Evolutionary conservation across 2,329 filamentous ascomycete species (phyloP).

Genomic region (Epichloe hybrida): DNA sequence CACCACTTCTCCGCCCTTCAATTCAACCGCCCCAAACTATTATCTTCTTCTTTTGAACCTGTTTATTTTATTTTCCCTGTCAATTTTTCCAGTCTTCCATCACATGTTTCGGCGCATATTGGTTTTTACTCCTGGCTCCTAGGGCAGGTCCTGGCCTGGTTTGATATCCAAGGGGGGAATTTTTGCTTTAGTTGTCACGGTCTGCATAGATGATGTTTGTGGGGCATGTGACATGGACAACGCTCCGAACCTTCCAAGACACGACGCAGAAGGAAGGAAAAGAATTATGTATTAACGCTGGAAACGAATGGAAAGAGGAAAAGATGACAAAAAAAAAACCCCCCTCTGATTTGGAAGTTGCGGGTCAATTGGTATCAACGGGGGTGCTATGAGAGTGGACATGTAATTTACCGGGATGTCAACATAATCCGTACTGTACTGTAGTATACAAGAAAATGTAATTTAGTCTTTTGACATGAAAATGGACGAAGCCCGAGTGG

Average conservation of each 20-base stretch:
- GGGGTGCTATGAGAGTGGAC: background rate
- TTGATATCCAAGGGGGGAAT: conserved; percentile 5
- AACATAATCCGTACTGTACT: conserved; percentile 3
- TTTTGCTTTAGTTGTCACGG: background rate
- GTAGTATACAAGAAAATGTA: conserved; percentile 4
- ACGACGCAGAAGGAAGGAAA: background rate
- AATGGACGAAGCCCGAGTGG: too few species aligned
- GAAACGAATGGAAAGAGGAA: background rate
- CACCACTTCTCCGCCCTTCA: background rate
- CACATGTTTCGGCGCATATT: conserved; percentile 4
- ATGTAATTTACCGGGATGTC: conserved; percentile 3
- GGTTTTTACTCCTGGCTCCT: background rate
- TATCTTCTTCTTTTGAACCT: background rate
- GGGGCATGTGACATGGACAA: background rate
- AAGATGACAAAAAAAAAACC: background rate
- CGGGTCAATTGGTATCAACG: background rate
- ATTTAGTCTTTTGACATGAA: background rate
- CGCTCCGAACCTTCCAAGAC: background rate
- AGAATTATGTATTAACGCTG: background rate
- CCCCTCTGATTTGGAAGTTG: background rate
- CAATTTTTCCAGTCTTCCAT: background rate
- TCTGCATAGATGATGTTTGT: conserved; percentile 1
- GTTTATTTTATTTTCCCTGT: background rate
- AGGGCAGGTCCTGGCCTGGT: conserved; percentile 1
- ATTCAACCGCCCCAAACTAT: background rate